Evolutionary conservation across 768 basidiomycete genomes (phyloP).

Genomic region (Paxillus ammoniavirescens): DNA sequence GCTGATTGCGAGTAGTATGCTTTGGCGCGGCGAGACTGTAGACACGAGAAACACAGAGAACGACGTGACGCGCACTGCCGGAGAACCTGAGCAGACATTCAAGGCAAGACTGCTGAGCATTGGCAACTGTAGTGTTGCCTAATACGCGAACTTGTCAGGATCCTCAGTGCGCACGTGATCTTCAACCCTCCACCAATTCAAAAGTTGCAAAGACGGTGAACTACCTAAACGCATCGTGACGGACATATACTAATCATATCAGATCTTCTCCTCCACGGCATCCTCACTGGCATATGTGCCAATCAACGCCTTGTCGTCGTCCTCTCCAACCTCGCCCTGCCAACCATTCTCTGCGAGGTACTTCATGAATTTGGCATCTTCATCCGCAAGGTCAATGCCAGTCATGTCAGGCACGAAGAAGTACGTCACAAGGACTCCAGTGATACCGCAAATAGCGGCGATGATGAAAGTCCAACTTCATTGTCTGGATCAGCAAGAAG

Average conservation of each 20-base stretch:
- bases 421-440: slow-evolving; percentile 63
- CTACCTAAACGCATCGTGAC: neutral
- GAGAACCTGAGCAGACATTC: slow-evolving; percentile 25
- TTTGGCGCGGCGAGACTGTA: slow-evolving; percentile 12
- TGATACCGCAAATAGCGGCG: slow-evolving; percentile 63
- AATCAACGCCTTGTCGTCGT: slow-evolving; percentile 36
- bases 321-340: slow-evolving; percentile 62
- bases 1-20: slow-evolving; percentile 27
- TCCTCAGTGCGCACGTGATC: slow-evolving; percentile 16
- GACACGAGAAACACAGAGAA: slow-evolving; percentile 15
- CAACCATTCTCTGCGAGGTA: slow-evolving; percentile 65
- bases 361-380: slow-evolving; percentile 59
- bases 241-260: neutral
- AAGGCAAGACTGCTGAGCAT: neutral
- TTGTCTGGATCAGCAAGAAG: neutral
- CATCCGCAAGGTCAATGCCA: slow-evolving; percentile 62
- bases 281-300: slow-evolving; percentile 14
- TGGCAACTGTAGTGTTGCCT: too few relatives aligned
- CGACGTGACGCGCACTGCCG: slow-evolving; percentile 13
- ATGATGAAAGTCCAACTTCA: slow-evolving; percentile 66
- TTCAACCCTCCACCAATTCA: too few relatives aligned
- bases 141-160: too few relatives aligned
- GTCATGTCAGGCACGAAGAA: slow-evolving; percentile 71
- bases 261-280: slow-evolving; percentile 9
- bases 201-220: too few relatives aligned